Evolutionary conservation across 306 rosid species (phyloP).

Genomic region (Gillenia trifoliata): DNA sequence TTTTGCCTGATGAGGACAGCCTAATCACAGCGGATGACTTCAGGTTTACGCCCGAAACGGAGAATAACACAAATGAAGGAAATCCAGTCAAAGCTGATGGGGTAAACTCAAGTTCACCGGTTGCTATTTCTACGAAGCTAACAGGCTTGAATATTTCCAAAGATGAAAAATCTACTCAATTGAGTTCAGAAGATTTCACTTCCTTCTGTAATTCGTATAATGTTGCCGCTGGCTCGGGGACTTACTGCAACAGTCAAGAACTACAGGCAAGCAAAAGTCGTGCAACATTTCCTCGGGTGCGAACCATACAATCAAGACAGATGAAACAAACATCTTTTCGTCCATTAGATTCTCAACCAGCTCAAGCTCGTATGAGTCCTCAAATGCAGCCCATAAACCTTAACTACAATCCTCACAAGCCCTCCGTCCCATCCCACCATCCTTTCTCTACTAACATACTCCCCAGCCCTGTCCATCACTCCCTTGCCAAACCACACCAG

Average conservation of each 20-base stretch:
- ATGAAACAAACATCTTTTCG: not conserved
- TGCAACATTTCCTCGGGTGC: not conserved
- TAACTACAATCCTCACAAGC: slow-evolving; percentile 12
- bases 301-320: not conserved
- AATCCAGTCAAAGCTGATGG: slow-evolving; percentile 15
- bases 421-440: not conserved
- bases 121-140: slow-evolving; percentile 27
- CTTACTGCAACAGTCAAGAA: not conserved
- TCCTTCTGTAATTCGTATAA: too few species aligned
- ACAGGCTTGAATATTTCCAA: slow-evolving; percentile 17
- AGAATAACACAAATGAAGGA: slow-evolving; percentile 7
- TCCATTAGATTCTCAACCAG: slow-evolving; percentile 8
- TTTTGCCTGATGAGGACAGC: slow-evolving; percentile 61
- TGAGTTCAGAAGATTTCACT: slow-evolving; percentile 10
- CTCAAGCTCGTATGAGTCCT: slow-evolving; percentile 9
- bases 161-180: slow-evolving; percentile 23
- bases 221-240: too few species aligned
- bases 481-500: slow-evolving; percentile 11
- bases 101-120: slow-evolving; percentile 25
- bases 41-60: slow-evolving; percentile 19
- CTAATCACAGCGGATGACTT: slow-evolving; percentile 35
- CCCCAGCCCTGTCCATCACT: slow-evolving; percentile 14
- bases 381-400: slow-evolving; percentile 13
- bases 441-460: slow-evolving; percentile 10
- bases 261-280: not conserved